Evolutionary conservation across 352 stramenopile species (phyloP).

Genomic region (Phytophthora capsici): DNA sequence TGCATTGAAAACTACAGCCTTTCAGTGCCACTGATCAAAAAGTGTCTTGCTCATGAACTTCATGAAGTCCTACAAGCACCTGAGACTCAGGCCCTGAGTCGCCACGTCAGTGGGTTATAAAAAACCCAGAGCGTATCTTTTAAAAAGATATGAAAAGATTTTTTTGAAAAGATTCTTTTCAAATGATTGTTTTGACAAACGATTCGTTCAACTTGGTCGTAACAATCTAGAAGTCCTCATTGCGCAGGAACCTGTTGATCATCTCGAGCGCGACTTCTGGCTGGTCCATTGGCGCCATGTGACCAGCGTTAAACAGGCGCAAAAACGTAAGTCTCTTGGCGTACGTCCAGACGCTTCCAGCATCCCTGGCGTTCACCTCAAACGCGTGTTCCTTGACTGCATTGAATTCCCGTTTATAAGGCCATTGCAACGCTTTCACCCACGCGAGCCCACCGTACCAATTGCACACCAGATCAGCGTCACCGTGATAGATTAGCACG

Average conservation of each 20-base stretch:
- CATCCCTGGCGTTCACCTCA: slow-evolving; percentile 11
- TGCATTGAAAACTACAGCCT: no score
- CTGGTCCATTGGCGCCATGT: slow-evolving; percentile 63
- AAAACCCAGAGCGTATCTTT: slow-evolving; percentile 19
- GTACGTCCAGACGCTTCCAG: slow-evolving; percentile 26
- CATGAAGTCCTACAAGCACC: no score
- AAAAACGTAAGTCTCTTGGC: slow-evolving; percentile 48
- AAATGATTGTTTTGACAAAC: neutral
- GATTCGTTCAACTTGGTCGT: no score
- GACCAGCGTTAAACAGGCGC: slow-evolving; percentile 56
- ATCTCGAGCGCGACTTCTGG: slow-evolving; percentile 53
- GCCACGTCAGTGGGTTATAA: slow-evolving; percentile 24
- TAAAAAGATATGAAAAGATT: no score
- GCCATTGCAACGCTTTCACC: slow-evolving; percentile 92
- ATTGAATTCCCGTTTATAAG: slow-evolving; percentile 86
- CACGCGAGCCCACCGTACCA: slow-evolving; percentile 95
- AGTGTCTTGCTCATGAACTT: no score
- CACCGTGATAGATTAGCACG: slow-evolving; percentile 96
- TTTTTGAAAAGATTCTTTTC: no score
- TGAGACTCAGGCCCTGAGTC: neutral
- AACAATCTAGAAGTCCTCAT: slow-evolving; percentile 16
- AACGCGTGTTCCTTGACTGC: slow-evolving; percentile 28
- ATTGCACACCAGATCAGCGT: slow-evolving; percentile 97
- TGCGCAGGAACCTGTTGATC: slow-evolving; percentile 65
- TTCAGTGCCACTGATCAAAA: no score